A percentile compares a stretch with the other conserved stretches of the same genome.
Evolutionary conservation across 2,329 filamentous ascomycete species (phyloP).

Genomic region (Byssothecium circinans): DNA sequence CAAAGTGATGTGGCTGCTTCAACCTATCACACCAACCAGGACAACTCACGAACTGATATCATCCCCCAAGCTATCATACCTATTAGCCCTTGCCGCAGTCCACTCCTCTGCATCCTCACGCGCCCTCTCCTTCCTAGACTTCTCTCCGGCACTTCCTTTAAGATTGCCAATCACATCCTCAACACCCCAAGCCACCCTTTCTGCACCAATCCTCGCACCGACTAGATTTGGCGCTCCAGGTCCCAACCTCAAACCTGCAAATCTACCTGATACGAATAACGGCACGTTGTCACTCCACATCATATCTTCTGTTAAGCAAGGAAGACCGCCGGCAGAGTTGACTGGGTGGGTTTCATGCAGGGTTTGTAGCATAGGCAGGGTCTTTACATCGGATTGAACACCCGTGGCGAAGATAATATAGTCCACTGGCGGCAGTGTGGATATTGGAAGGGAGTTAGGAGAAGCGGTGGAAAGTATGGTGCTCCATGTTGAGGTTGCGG

Average conservation of each 20-base stretch:
- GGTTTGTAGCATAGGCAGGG: slow-evolving; percentile 62
- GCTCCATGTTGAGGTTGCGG: slow-evolving; percentile 43
- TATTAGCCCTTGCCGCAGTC: slow-evolving; percentile 48
- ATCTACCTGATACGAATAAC: slow-evolving; percentile 68
- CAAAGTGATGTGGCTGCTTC: too few relatives aligned
- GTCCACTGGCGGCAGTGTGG: slow-evolving; percentile 57
- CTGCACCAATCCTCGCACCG: slow-evolving; percentile 71
- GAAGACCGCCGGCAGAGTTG: slow-evolving; percentile 64
- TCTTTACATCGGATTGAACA: slow-evolving; percentile 63
- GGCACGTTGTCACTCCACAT: slow-evolving; percentile 76
- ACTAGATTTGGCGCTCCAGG: slow-evolving; percentile 74
- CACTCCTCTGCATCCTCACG: slow-evolving; percentile 31
- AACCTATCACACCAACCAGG: too few relatives aligned
- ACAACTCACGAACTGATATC: not conserved
- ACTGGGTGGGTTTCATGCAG: slow-evolving; percentile 65
- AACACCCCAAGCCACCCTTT: slow-evolving; percentile 71
- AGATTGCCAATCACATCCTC: slow-evolving; percentile 55
- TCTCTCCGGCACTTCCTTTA: slow-evolving; percentile 4
- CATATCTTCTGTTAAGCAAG: slow-evolving; percentile 73
- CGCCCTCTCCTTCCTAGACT: slow-evolving; percentile 19
- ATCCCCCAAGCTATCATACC: slow-evolving; percentile 42
- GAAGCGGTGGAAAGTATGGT: not conserved
- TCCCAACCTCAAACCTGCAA: slow-evolving; percentile 69
- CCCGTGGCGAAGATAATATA: slow-evolving; percentile 79
- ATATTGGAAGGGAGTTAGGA: slow-evolving; percentile 53